phyloP scores from a whole-genome alignment of 768 basidiomycete species.

The Austroboletus festivus region DNA sequence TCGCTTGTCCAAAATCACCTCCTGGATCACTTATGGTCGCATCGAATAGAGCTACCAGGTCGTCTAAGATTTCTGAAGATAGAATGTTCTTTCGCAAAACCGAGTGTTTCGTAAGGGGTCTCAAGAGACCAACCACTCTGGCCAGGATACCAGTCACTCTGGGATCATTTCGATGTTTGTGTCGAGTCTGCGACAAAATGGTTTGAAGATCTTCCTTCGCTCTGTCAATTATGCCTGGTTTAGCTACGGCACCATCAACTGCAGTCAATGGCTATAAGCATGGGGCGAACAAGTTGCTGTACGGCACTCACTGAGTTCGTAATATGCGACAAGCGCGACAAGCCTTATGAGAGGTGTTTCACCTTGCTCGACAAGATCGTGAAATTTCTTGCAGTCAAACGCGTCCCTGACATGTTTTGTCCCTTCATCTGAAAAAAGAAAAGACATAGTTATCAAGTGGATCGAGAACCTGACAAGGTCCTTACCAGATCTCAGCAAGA shows the following conservation, averaged over 20 bases:
- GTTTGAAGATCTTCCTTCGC: slow-evolving; percentile 12
- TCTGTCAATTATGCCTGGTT: no score
- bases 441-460: no score
- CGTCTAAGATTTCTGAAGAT: slow-evolving; percentile 7
- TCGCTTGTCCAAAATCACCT: slow-evolving; percentile 17
- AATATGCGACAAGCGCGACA: slow-evolving; percentile 22
- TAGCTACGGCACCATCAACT: no score
- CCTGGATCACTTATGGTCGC: background rate
- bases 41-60: slow-evolving; percentile 17
- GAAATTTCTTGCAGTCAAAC: slow-evolving; percentile 11
- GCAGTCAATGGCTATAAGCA: no score
- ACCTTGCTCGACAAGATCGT: slow-evolving; percentile 7
- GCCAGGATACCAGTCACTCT: no score
- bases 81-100: slow-evolving; percentile 14
- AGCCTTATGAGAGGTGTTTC: slow-evolving; percentile 17
- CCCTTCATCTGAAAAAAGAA: slow-evolving; percentile 17
- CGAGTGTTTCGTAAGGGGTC: slow-evolving; percentile 18
- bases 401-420: slow-evolving; percentile 18
- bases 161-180: slow-evolving; percentile 16
- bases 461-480: background rate
- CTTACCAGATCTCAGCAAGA: slow-evolving; percentile 23
- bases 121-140: slow-evolving; percentile 21
- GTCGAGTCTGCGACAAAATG: slow-evolving; percentile 13
- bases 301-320: slow-evolving; percentile 15
- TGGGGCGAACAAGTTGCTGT: no score